Conservation (phyloP, 805 yeast genomes). For the Candida pini region DNA sequence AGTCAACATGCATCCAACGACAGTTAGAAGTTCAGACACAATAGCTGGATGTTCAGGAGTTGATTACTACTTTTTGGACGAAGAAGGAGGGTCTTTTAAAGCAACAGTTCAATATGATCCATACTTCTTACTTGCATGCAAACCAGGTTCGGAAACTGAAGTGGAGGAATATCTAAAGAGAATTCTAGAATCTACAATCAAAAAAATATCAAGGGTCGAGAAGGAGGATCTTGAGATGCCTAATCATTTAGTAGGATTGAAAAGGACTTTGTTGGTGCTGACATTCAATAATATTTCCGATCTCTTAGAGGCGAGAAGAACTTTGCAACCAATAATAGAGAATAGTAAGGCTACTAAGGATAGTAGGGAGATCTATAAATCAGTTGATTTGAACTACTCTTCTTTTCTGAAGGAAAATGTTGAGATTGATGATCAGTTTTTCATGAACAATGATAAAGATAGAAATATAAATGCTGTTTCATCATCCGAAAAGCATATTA, state of each 20-base stretch:
- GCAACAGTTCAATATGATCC: constrained; percentile 82
- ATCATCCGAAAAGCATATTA: constrained; percentile 24
- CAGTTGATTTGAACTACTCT: constrained; percentile 39
- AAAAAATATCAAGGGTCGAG: constrained; percentile 44
- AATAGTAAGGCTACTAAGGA: constrained; percentile 59
- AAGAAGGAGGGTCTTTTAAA: constrained; percentile 94
- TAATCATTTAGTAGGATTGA: constrained; percentile 80
- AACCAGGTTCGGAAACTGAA: constrained; percentile 59
- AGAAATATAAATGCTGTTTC: constrained; percentile 6
- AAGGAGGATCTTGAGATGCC: constrained; percentile 81
- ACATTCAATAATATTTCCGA: constrained; percentile 72
- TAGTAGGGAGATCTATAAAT: constrained; percentile 62
- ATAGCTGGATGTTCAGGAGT: constrained; percentile 80
- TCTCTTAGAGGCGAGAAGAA: constrained; percentile 66
- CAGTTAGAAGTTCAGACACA: constrained; percentile 53
- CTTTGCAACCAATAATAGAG: constrained; percentile 61
- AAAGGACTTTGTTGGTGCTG: constrained; percentile 58
- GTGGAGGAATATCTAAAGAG: constrained; percentile 81
- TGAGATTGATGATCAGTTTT: constrained; percentile 21
- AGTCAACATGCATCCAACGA: constrained; percentile 87
- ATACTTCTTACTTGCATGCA: constrained; percentile 68
- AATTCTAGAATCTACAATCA: constrained; percentile 58
- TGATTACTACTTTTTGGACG: constrained; percentile 90
- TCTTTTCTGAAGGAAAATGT: constrained; percentile 28
- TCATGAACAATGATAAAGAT: constrained; percentile 10